Base-by-base conservation (phyloP, 208 protist species). In the Trypanosoma mega region DNA sequence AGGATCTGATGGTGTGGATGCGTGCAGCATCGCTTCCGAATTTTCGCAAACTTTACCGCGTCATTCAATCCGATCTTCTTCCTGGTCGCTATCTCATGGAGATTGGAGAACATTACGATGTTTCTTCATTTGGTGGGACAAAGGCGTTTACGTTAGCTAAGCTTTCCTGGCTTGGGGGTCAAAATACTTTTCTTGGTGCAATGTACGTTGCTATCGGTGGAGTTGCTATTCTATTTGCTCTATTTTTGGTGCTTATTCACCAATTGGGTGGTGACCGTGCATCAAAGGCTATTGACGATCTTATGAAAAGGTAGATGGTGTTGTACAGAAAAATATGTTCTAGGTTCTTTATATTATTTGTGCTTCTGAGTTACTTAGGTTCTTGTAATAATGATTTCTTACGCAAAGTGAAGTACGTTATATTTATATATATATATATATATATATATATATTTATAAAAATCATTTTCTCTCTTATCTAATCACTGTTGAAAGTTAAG, bases 1-100 rank as follows among this genome's bases (percentile, higher is more conserved):
- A 99, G 68, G 95, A 99, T 70, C 94, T 99, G 31, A 98, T 99
- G 62, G 97, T 99, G 44, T 99, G 98, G 98, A 97, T 99, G 76
- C 86, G 97, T 29, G 83, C 87, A 6, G 97, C 98, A 7, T 94
- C 87, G 16, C 68, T 99, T 21, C 96, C 98, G 27, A 94, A 63
- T 24, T 99, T 99, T 75, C 91, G 96, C 31, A 99, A 99, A 80
- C 93, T 99, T n/a, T 97, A 97, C 74, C 82, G 97, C 33, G 79
- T 92, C 39, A 97, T 99, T 43, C 60, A 92, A 41, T 46, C 59
- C 11, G 81, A 92, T 45, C 69, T 99, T 2, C 3, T 31, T 1
- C 49, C 84, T 6, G 97, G 98, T 18, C 77, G 20, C 29, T 98
- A 98, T 78, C 58, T 70, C 1, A 86, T 99, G 76, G 46, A 63